These are phyloP conservation scores for Mrakiaceae sp. DNA, from an alignment of 1,284 basidiomycete genomes.

Conservation along the genomic window DNA sequence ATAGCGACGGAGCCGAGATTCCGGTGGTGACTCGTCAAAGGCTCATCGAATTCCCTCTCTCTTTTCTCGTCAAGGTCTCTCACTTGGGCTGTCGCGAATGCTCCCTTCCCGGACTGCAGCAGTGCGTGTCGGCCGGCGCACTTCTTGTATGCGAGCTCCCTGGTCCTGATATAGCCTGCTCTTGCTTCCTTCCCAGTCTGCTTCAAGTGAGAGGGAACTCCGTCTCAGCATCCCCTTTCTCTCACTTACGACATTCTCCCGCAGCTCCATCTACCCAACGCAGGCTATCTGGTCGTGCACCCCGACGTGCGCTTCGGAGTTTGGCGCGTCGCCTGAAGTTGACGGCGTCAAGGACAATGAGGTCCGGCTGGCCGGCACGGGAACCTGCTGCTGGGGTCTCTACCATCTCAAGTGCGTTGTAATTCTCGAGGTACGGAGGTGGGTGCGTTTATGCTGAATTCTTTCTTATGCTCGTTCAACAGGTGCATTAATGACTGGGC, in stretches of 20 bases:
- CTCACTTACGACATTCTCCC: constrained; percentile 18
- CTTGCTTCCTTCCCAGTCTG: constrained; percentile 44
- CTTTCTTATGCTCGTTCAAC: constrained; percentile 27
- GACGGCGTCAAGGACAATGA: constrained; percentile 22
- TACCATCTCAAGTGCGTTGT: constrained; percentile 61
- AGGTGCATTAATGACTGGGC: constrained; percentile 59
- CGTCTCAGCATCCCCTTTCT: constrained; percentile 1
- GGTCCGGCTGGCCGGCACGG: constrained; percentile 18
- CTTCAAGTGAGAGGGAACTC: constrained; percentile 38
- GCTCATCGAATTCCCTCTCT: too few species aligned
- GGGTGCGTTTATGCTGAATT: background rate
- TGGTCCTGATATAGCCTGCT: constrained; percentile 41
- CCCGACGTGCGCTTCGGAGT: constrained; percentile 36
- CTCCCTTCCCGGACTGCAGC: constrained; percentile 47
- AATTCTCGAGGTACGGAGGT: too few species aligned
- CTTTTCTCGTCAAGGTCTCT: constrained; percentile 28
- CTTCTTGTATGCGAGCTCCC: background rate
- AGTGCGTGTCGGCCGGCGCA: background rate
- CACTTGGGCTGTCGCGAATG: constrained; percentile 45
- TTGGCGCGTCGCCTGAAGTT: constrained; percentile 25
- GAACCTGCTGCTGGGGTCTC: constrained; percentile 67
- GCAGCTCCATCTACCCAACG: constrained; percentile 48
- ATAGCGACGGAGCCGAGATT: too few species aligned
- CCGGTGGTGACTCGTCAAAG: too few species aligned
- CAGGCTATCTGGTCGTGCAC: constrained; percentile 70